phyloP scores from a whole-genome alignment of 192 early-diverging fungal species.

The Backusella westeae region DNA sequence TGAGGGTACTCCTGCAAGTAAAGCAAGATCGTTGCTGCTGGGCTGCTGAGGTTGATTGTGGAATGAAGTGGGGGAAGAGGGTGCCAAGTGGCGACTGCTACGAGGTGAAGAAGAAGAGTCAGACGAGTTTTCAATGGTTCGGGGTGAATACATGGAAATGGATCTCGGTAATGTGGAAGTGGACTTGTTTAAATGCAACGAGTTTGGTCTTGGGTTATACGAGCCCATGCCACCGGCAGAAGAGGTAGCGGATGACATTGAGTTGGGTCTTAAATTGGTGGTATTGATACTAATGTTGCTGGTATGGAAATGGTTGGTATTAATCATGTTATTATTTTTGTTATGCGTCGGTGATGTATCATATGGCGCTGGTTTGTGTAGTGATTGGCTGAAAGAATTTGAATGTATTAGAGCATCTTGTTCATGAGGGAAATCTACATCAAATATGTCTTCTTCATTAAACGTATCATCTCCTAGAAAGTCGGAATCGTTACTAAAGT shows the following conservation, averaged over 20 bases:
- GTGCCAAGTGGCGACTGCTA: not conserved
- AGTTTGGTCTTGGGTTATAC: not conserved
- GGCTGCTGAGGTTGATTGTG: not conserved
- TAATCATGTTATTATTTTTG: not conserved
- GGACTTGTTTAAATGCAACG: not conserved
- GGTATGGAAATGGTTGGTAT: not conserved
- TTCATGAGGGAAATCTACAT: slow-evolving; percentile 40
- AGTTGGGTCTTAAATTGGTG: not conserved
- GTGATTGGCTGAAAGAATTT: not conserved
- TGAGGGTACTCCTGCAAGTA: not conserved
- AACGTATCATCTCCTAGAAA: slow-evolving; percentile 37
- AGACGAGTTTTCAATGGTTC: not conserved
- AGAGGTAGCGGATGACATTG: not conserved
- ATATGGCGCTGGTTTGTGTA: not conserved
- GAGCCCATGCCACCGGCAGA: not conserved
- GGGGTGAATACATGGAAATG: slow-evolving; percentile 7
- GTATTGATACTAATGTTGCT: not conserved
- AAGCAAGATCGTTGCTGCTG: not conserved
- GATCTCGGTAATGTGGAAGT: not conserved
- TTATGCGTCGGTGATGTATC: not conserved
- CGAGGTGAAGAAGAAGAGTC: slow-evolving; percentile 6
- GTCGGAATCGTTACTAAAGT: slow-evolving; percentile 31
- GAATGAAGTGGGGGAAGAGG: not conserved
- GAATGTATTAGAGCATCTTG: slow-evolving; percentile 24
- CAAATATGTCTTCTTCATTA: slow-evolving; percentile 34